These are phyloP conservation scores for Vitis vinifera DNA, from an alignment of 164 flowering plant genomes.

Conservation along the genomic window DNA sequence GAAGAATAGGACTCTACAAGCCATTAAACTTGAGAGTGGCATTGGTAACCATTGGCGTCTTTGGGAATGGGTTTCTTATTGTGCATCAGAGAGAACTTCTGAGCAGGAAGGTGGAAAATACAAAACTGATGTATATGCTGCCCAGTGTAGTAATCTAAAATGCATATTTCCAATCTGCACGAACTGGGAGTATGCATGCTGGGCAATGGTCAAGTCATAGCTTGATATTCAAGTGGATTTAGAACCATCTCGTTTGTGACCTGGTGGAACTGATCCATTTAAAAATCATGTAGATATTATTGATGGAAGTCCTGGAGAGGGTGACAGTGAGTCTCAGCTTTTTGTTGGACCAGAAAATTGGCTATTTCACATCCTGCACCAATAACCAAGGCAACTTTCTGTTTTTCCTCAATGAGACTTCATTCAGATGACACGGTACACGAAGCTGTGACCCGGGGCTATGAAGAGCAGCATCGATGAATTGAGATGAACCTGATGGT, in stretches of 20 bases:
- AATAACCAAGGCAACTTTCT: slow-evolving; percentile 78
- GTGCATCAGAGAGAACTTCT: slow-evolving; percentile 96
- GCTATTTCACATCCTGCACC: slow-evolving; percentile 83
- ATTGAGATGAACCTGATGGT: slow-evolving; percentile 96
- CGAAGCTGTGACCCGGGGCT: slow-evolving; percentile 81
- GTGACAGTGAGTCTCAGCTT: slow-evolving; percentile 34
- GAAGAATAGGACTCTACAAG: slow-evolving; percentile 83
- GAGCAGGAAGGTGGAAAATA: slow-evolving; percentile 81
- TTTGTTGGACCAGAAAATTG: slow-evolving; percentile 68
- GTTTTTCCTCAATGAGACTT: slow-evolving; percentile 88
- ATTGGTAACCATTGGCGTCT: slow-evolving; percentile 86
- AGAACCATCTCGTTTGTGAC: slow-evolving; percentile 62
- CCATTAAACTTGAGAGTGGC: slow-evolving; percentile 91
- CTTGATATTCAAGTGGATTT: slow-evolving; percentile 86
- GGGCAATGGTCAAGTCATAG: slow-evolving; percentile 99
- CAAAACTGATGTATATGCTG: slow-evolving; percentile 84
- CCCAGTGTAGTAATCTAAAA: slow-evolving; percentile 85
- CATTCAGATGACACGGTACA: slow-evolving; percentile 89
- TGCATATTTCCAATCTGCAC: slow-evolving; percentile 80
- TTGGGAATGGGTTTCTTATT: slow-evolving; percentile 96
- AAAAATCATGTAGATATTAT: slow-evolving; percentile 54
- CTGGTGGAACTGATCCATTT: slow-evolving; percentile 51
- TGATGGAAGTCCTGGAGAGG: slow-evolving; percentile 54
- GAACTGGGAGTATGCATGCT: slow-evolving; percentile 99
- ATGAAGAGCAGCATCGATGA: slow-evolving; percentile 96